Evolutionary conservation across 2,329 filamentous ascomycete species (phyloP), one percentile per base, ranked within the genome.

Genomic region (Xylaria sp.): DNA sequence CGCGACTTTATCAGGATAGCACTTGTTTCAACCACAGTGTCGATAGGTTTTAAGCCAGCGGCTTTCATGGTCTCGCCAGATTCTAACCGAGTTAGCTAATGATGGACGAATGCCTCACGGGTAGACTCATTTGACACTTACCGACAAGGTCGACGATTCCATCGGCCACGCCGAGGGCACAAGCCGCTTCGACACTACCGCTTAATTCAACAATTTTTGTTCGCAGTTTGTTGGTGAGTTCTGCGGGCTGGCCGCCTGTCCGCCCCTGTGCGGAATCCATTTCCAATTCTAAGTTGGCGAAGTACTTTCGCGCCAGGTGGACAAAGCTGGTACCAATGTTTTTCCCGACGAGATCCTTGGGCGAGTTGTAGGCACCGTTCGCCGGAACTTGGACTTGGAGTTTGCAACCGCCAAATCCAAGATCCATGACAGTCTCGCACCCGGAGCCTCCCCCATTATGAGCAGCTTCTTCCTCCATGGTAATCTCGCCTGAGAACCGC

Each of bases 31-130:
- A 98, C 87, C 29, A 99, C 94, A 2, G 96, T 99, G 75, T 96
- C 94, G 75, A 98, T 98, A 65, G 95, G 91, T 82, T 94, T 94
- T 60, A 99, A 87, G 27, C 96, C 96, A 51, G 95, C 95, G 23
- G 95, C 96, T 77, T 93, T 92, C 96, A 99, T 99, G 0, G 96
- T 99, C 82, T 98, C 95, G 65, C 96, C 96, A 23, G 96, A 98
- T 85, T 99, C 95, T 96, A 74, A 1, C 23, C 10, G 35, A 5
- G 48, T 72, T 60, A 73, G 69, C 44, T 29, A 16, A 40, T 23
- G 9, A 29, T 23, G 16, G 35, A 29, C 32, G 25, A 18, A 40
- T 54, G 27, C 3, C 37, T 47, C 25, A 53, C 18, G 44, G 23
- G 35, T 21, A 32, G 58, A 16, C 44, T 40, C 5, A 5, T 5